Conservation (phyloP, 2,329 filamentous ascomycete species). For the Cadophora luteo-olivacea region DNA sequence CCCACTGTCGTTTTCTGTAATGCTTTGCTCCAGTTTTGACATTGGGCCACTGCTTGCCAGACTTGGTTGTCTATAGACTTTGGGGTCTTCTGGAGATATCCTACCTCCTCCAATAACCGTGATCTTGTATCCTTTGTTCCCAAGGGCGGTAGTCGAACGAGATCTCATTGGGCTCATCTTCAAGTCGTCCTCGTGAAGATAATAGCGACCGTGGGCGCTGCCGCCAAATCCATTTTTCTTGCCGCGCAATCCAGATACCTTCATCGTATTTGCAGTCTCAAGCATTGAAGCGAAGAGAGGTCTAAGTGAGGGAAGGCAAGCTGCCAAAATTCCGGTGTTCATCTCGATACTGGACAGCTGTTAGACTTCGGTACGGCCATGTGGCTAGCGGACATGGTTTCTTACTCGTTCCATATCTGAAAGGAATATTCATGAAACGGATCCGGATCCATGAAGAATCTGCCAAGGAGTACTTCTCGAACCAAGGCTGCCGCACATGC, state of each 20-base stretch:
- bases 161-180: conserved; percentile 27
- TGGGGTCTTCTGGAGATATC: conserved; percentile 16
- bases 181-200: conserved; percentile 26
- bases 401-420: conserved; percentile 50
- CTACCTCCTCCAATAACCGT: conserved; percentile 22
- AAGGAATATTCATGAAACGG: conserved; percentile 46
- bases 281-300: conserved; percentile 48
- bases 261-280: conserved; percentile 33
- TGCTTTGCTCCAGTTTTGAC: conserved; percentile 31
- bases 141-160: conserved; percentile 16
- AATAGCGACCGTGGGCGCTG: conserved; percentile 22
- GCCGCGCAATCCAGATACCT: conserved; percentile 6
- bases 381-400: neutral
- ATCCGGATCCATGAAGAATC: conserved; percentile 47
- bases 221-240: conserved; percentile 7
- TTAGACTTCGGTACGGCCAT: neutral
- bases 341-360: conserved; percentile 48
- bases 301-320: conserved; percentile 51
- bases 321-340: conserved; percentile 51
- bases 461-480: conserved; percentile 49
- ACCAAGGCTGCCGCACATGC: conserved; percentile 52
- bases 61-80: conserved; percentile 18
- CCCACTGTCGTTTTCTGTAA: conserved; percentile 26
- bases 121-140: conserved; percentile 24
- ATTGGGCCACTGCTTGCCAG: conserved; percentile 27